phyloP scores from a whole-genome alignment of 192 early-diverging fungal species.

The Bifiguratus adelaidae region DNA sequence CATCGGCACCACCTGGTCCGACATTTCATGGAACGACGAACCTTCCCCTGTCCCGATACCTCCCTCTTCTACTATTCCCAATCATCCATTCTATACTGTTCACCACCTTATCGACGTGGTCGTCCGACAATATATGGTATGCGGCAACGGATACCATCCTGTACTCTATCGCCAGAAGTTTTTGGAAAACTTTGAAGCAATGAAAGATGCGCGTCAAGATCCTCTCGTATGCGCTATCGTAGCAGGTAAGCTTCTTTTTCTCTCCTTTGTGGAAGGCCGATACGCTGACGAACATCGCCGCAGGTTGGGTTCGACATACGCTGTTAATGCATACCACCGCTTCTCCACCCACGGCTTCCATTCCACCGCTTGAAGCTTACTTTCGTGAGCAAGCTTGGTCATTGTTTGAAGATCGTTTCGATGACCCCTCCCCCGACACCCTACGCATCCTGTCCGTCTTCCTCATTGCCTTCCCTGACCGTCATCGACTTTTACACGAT shows the following conservation, averaged over 20 bases:
- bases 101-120: not conserved
- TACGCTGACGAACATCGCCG: not conserved
- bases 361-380: slow-evolving; percentile 2
- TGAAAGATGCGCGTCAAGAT: not conserved
- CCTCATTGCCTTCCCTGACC: not conserved
- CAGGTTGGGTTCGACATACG: slow-evolving; percentile 6
- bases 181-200: not conserved
- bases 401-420: slow-evolving; percentile 8
- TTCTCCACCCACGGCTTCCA: not conserved
- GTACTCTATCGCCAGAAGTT: not conserved
- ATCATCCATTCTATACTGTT: no score
- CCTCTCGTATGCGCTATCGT: slow-evolving; percentile 3
- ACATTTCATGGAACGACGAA: no score
- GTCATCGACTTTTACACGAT: not conserved
- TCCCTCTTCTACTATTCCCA: no score
- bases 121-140: slow-evolving; percentile 4
- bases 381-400: slow-evolving; percentile 4
- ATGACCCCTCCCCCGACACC: not conserved
- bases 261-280: not conserved
- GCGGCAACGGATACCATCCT: slow-evolving; percentile 3
- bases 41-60: no score
- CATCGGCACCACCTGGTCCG: no score
- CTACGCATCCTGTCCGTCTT: slow-evolving; percentile 4
- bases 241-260: not conserved
- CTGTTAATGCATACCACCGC: slow-evolving; percentile 1